Evolutionary conservation across 2,329 filamentous ascomycete genomes (phyloP).

Genomic region (Aspergillus thermomutatus): DNA sequence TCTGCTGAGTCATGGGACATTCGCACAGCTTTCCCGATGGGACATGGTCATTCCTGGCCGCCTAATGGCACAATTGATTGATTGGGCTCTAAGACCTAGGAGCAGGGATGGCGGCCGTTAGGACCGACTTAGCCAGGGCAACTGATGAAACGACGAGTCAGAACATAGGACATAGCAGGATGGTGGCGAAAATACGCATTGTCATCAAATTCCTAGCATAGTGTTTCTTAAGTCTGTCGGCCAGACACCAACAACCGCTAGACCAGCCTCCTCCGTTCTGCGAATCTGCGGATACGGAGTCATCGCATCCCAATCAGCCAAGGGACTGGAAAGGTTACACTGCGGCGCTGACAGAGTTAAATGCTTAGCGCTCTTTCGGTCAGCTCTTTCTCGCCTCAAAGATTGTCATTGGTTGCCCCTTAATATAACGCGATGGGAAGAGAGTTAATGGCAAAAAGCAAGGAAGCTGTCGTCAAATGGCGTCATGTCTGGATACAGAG

Average conservation of each 20-base stretch:
- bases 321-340: not conserved
- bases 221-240: not conserved
- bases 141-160: not conserved
- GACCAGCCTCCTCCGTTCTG: not conserved
- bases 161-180: not conserved
- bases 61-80: not conserved
- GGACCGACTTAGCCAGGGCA: not conserved
- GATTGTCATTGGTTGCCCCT: not conserved
- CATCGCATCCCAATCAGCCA: too few species aligned
- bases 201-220: not conserved
- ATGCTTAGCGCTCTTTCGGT: not conserved
- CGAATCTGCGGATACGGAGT: too few species aligned
- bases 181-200: not conserved
- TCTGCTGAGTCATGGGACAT: not conserved
- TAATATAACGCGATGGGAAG: not conserved
- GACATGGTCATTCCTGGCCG: not conserved
- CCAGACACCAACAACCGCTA: not conserved
- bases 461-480: not conserved
- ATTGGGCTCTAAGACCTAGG: not conserved
- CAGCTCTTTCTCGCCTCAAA: not conserved
- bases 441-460: not conserved
- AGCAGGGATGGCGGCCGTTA: not conserved
- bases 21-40: not conserved
- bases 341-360: not conserved
- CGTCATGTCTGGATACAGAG: not conserved